Conservation (phyloP, 331 rosid species). For the Acacia concinna region DNA sequence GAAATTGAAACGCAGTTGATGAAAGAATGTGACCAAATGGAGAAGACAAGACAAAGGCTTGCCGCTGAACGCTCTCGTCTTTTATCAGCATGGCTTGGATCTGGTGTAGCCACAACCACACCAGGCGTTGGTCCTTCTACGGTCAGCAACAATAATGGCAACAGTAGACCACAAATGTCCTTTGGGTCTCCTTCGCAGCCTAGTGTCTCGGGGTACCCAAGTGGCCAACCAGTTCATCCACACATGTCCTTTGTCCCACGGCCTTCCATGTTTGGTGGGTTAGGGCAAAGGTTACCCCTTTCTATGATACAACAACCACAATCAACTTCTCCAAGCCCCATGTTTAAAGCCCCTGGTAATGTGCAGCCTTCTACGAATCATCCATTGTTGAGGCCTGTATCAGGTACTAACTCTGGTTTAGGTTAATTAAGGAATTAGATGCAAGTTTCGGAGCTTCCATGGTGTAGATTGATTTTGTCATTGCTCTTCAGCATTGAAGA, state of each 20-base stretch:
- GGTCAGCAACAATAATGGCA: slow-evolving; percentile 61
- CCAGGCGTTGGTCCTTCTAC: slow-evolving; percentile 72
- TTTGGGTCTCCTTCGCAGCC: slow-evolving; percentile 83
- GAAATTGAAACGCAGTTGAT: slow-evolving; percentile 91
- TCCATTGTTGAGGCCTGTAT: slow-evolving; percentile 85
- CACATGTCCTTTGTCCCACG: slow-evolving; percentile 77
- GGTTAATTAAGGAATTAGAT: slow-evolving; percentile 57
- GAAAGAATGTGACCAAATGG: slow-evolving; percentile 97
- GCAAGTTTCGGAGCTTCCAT: slow-evolving; percentile 38
- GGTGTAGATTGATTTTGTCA: slow-evolving; percentile 42
- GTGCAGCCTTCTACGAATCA: slow-evolving; percentile 63
- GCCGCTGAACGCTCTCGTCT: slow-evolving; percentile 70
- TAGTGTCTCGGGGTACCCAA: slow-evolving; percentile 70
- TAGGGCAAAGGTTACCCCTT: slow-evolving; percentile 88
- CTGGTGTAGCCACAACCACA: slow-evolving; percentile 55
- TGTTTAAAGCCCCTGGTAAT: slow-evolving; percentile 69
- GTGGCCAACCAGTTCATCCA: slow-evolving; percentile 76
- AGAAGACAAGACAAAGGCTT: slow-evolving; percentile 80
- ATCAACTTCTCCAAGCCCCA: slow-evolving; percentile 64
- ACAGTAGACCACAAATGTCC: slow-evolving; percentile 71
- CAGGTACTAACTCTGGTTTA: slow-evolving; percentile 84
- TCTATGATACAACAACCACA: slow-evolving; percentile 77
- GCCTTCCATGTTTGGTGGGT: slow-evolving; percentile 81
- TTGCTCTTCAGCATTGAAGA: slow-evolving; percentile 52
- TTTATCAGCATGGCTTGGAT: slow-evolving; percentile 68